A percentile compares a stretch with the other conserved stretches of the same genome.
These are phyloP conservation scores for Pyrenophora teres DNA, from an alignment of 2,329 filamentous ascomycete species.

Conservation along the genomic window DNA sequence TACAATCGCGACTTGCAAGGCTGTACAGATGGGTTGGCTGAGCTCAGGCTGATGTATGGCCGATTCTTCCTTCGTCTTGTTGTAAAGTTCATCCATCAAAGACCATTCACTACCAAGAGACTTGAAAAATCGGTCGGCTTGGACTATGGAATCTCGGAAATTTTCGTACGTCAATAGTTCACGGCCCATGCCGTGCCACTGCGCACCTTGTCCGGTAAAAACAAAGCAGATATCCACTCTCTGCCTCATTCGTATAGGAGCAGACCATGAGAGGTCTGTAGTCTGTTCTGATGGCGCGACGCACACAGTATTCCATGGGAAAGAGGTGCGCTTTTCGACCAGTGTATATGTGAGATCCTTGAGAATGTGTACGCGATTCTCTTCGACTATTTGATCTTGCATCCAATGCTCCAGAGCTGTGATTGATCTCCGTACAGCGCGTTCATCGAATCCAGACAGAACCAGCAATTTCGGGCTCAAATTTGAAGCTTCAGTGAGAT, in stretches of 20 bases:
- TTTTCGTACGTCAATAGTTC: slow-evolving; percentile 21
- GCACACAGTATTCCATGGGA: slow-evolving; percentile 15
- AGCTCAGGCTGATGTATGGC: slow-evolving; percentile 18
- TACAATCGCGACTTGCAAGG: slow-evolving; percentile 26
- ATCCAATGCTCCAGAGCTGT: slow-evolving; percentile 6
- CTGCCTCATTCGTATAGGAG: slow-evolving; percentile 2
- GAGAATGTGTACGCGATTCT: neutral
- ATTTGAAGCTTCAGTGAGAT: neutral
- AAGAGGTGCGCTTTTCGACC: slow-evolving; percentile 8
- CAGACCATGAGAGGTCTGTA: slow-evolving; percentile 2
- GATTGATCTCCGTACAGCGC: slow-evolving; percentile 3
- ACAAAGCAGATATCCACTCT: slow-evolving; percentile 13
- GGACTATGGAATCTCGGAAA: slow-evolving; percentile 16
- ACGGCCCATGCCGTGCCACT: slow-evolving; percentile 33
- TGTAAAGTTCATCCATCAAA: slow-evolving; percentile 17
- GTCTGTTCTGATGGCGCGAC: neutral
- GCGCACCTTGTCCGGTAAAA: slow-evolving; percentile 43
- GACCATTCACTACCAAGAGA: slow-evolving; percentile 21
- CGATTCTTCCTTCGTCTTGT: slow-evolving; percentile 5
- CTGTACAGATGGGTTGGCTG: slow-evolving; percentile 28
- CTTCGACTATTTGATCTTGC: neutral
- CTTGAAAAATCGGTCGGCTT: slow-evolving; percentile 16
- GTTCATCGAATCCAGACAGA: slow-evolving; percentile 15
- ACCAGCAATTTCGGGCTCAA: slow-evolving; percentile 1
- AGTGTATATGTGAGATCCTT: slow-evolving; percentile 18